Evolutionary conservation across 805 yeast genomes (phyloP).

Genomic region (Wickerhamia fluorescens): DNA sequence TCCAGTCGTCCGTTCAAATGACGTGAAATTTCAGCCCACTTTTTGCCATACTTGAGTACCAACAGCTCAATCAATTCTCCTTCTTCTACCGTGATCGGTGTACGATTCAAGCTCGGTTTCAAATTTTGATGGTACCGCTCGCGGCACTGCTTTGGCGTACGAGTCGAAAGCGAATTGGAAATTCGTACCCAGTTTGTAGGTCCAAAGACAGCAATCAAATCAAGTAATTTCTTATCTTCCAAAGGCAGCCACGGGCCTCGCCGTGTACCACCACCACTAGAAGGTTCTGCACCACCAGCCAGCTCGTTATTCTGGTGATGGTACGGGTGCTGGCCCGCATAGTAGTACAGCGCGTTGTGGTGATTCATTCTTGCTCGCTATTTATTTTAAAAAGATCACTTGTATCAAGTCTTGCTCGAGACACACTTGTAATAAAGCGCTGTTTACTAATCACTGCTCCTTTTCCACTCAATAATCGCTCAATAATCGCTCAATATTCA

Average conservation of each 20-base stretch:
- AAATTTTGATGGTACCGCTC: constrained; percentile 89
- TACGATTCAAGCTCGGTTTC: constrained; percentile 73
- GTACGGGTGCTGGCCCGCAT: constrained; percentile 1
- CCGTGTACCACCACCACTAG: no score
- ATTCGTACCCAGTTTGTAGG: constrained; percentile 88
- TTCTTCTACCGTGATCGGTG: constrained; percentile 81
- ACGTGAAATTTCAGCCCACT: constrained; percentile 92
- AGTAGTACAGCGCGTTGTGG: no score
- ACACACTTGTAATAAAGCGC: no score
- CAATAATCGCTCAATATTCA: no score
- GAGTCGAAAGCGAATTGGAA: constrained; percentile 60
- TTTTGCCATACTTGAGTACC: constrained; percentile 73
- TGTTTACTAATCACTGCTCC: no score
- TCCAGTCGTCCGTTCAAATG: constrained; percentile 85
- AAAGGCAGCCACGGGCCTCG: constrained; percentile 90
- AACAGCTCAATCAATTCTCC: constrained; percentile 75
- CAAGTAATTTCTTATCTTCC: constrained; percentile 69
- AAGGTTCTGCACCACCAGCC: no score
- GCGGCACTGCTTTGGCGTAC: constrained; percentile 89
- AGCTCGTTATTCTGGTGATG: no score
- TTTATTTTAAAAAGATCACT: no score
- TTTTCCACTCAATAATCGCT: no score
- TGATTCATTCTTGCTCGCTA: no score
- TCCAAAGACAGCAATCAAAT: constrained; percentile 62
- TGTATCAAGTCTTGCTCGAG: no score